Evolutionary conservation across 2,329 filamentous ascomycete species (phyloP).

Genomic region (Zarea fungicola): DNA sequence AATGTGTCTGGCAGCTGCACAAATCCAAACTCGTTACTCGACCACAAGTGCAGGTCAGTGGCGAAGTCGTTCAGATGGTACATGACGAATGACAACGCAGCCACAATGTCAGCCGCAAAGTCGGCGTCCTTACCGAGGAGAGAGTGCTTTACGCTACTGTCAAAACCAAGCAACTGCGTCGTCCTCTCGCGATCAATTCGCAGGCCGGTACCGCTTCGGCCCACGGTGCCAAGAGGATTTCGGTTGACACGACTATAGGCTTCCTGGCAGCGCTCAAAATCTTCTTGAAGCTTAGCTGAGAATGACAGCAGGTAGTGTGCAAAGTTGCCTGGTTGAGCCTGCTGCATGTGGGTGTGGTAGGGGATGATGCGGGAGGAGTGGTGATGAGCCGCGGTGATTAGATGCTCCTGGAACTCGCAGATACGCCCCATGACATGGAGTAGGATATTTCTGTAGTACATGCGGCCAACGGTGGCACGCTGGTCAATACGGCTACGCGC

Average conservation of each 20-base stretch:
- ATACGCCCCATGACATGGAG: conserved; percentile 12
- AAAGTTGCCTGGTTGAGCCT: conserved; percentile 15
- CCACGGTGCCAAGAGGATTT: conserved; percentile 10
- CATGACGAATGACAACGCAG: conserved; percentile 12
- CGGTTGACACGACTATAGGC: conserved; percentile 12
- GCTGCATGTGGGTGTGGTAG: conserved; percentile 16
- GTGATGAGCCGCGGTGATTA: conserved; percentile 8
- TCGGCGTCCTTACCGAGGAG: conserved; percentile 13
- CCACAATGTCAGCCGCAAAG: conserved; percentile 9
- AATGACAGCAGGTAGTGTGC: conserved; percentile 22
- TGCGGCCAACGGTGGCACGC: conserved; percentile 14
- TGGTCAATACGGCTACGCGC: conserved; percentile 16
- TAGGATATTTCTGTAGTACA: conserved; percentile 9
- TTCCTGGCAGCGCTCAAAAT: conserved; percentile 14
- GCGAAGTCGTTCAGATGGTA: conserved; percentile 14
- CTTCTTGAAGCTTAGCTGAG: conserved; percentile 11
- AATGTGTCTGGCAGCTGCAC: conserved; percentile 11
- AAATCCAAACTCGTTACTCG: conserved; percentile 13
- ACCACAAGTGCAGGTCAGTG: conserved; percentile 14
- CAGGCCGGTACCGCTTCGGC: conserved; percentile 11
- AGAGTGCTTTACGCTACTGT: conserved; percentile 9
- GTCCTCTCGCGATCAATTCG: conserved; percentile 10
- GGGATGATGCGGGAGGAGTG: conserved; percentile 6
- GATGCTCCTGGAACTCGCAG: conserved; percentile 7
- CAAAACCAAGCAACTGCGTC: conserved; percentile 9